These are phyloP conservation scores for Cicer judaicum DNA, from an alignment of 306 rosid species.

Conservation along the genomic window DNA sequence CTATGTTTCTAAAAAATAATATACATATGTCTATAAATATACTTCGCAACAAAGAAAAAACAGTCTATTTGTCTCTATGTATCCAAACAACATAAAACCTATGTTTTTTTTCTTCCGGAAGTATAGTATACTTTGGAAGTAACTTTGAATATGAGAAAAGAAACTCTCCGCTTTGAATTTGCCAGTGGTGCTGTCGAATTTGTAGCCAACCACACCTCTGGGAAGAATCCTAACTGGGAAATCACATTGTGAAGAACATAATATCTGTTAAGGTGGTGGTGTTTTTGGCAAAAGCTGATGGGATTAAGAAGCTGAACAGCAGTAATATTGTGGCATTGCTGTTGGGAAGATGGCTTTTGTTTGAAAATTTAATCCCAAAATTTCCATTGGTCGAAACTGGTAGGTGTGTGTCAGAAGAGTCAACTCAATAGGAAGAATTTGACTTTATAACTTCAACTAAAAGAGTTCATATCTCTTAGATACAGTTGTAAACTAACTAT, in stretches of 20 bases:
- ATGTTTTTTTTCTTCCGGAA: too few species aligned
- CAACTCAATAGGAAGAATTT: too few species aligned
- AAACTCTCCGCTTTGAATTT: slow-evolving; percentile 49
- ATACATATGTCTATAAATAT: too few species aligned
- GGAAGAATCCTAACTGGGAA: slow-evolving; percentile 70
- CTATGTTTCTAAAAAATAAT: too few species aligned
- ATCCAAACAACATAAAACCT: too few species aligned
- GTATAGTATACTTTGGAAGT: too few species aligned
- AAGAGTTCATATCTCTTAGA: too few species aligned
- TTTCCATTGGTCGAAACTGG: background rate
- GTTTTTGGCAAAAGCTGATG: slow-evolving; percentile 29
- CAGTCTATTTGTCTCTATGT: too few species aligned
- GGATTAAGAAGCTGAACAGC: slow-evolving; percentile 37
- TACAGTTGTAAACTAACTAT: too few species aligned
- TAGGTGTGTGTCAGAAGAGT: background rate
- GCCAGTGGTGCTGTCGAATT: slow-evolving; percentile 55
- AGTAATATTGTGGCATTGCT: slow-evolving; percentile 29
- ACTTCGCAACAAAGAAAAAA: too few species aligned
- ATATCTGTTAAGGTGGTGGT: slow-evolving; percentile 37
- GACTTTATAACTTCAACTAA: too few species aligned
- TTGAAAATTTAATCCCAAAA: slow-evolving; percentile 31
- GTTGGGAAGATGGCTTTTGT: slow-evolving; percentile 30
- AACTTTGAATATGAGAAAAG: too few species aligned
- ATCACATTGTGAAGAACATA: slow-evolving; percentile 52
- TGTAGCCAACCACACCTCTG: slow-evolving; percentile 51